A percentile compares a stretch with the other conserved stretches of the same genome.
Evolutionary conservation across 176 grass and related monocot genomes (phyloP).

Genomic region (Cocos nucifera): DNA sequence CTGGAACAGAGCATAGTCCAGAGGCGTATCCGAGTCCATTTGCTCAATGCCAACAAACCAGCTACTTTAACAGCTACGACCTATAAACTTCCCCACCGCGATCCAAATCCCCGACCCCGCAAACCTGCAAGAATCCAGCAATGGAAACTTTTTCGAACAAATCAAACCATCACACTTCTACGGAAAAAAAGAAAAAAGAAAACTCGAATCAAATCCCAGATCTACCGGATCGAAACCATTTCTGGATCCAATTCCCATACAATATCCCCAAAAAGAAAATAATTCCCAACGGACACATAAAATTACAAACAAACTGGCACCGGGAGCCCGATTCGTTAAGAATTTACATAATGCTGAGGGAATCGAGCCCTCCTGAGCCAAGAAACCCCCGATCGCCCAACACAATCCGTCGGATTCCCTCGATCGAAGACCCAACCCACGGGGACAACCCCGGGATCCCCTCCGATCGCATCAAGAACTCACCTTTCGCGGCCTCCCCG

Average conservation of each 20-base stretch:
- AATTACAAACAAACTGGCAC: too few relatives aligned
- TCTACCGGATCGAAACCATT: constrained; percentile 25
- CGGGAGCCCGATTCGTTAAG: too few relatives aligned
- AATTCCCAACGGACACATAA: constrained; percentile 3
- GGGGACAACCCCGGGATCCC: background rate
- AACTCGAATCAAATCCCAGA: constrained; percentile 1
- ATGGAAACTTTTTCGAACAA: too few relatives aligned
- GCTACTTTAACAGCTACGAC: background rate
- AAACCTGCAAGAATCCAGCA: background rate
- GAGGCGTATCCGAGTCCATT: constrained; percentile 64
- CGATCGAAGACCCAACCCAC: background rate
- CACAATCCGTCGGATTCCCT: background rate
- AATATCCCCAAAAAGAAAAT: background rate
- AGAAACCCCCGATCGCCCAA: background rate
- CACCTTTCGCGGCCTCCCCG: background rate
- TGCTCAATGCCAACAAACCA: background rate
- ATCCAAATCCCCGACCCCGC: background rate
- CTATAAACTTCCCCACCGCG: background rate
- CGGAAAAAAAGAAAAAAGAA: constrained; percentile 1
- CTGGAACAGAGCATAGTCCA: constrained; percentile 92
- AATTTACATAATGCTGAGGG: background rate
- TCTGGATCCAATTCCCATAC: background rate
- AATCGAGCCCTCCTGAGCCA: background rate
- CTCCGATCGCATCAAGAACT: background rate
- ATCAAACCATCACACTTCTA: too few relatives aligned